Evolutionary conservation across 129 eudicot species (phyloP).

Genomic region (carrot (Daucus carota)): DNA sequence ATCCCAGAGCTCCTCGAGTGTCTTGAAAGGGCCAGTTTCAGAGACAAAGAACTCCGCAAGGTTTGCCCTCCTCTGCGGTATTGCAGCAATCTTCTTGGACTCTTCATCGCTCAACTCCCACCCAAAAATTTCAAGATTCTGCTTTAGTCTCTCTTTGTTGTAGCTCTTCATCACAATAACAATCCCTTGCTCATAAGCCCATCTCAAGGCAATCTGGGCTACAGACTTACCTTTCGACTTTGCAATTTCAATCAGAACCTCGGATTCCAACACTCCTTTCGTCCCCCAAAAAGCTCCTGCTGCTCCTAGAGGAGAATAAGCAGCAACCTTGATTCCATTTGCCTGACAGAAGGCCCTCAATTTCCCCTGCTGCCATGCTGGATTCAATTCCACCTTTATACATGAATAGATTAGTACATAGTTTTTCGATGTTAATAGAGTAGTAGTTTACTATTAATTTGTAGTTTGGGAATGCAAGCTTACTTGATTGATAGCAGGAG

Average conservation of each 20-base stretch:
- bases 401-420: neutral
- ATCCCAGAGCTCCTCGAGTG: neutral
- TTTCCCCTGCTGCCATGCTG: constrained; percentile 22
- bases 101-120: constrained; percentile 17
- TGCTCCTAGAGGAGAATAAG: constrained; percentile 21
- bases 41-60: neutral
- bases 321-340: constrained; percentile 4
- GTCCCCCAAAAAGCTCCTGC: constrained; percentile 1
- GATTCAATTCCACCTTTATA: constrained; percentile 19
- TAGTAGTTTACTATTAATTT: too few species aligned
- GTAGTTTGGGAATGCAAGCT: too few species aligned
- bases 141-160: constrained; percentile 22
- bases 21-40: neutral
- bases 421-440: too few species aligned
- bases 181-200: constrained; percentile 30
- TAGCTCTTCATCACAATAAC: constrained; percentile 20
- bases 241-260: constrained; percentile 20
- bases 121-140: constrained; percentile 17
- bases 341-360: constrained; percentile 16
- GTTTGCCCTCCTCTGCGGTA: constrained; percentile 11
- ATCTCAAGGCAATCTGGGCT: constrained; percentile 23
- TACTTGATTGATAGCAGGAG: too few species aligned
- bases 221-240: constrained; percentile 13
- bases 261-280: constrained; percentile 17
- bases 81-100: neutral